phyloP scores from a whole-genome alignment of 202 grass and related monocot species.

The Elaeis oleifera region DNA sequence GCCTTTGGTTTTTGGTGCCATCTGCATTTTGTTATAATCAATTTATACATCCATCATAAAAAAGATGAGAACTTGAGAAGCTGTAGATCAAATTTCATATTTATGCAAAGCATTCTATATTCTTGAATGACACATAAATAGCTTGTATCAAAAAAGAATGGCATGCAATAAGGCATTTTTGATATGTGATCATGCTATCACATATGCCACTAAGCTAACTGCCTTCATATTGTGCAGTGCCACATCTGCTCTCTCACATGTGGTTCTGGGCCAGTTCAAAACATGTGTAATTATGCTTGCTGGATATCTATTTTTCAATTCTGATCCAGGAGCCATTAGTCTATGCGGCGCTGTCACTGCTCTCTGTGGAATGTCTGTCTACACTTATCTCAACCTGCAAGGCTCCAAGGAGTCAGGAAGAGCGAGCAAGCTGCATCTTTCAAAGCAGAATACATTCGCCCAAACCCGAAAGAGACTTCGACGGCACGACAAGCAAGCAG shows the following conservation, averaged over 20 bases:
- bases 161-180: too few species aligned
- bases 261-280: conserved; percentile 93
- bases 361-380: conserved; percentile 78
- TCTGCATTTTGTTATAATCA: too few species aligned
- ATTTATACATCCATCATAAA: too few species aligned
- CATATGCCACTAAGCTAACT: not conserved
- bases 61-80: too few species aligned
- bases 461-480: conserved; percentile 6
- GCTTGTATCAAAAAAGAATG: too few species aligned
- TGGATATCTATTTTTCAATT: conserved; percentile 72
- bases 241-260: conserved; percentile 79
- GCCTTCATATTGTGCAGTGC: conserved; percentile 48
- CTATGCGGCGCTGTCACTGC: conserved; percentile 62
- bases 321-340: conserved; percentile 72
- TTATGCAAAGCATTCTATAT: too few species aligned
- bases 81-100: too few species aligned
- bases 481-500: too few species aligned
- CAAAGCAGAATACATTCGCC: conserved; percentile 36
- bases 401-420: conserved; percentile 19
- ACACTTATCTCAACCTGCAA: conserved; percentile 66
- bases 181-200: too few species aligned
- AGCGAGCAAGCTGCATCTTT: conserved; percentile 26
- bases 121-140: too few species aligned
- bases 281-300: conserved; percentile 79
- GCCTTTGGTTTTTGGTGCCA: too few species aligned